These are phyloP conservation scores for Amniculicola lignicola DNA, from an alignment of 495 filamentous ascomycete species.

Conservation along the genomic window DNA sequence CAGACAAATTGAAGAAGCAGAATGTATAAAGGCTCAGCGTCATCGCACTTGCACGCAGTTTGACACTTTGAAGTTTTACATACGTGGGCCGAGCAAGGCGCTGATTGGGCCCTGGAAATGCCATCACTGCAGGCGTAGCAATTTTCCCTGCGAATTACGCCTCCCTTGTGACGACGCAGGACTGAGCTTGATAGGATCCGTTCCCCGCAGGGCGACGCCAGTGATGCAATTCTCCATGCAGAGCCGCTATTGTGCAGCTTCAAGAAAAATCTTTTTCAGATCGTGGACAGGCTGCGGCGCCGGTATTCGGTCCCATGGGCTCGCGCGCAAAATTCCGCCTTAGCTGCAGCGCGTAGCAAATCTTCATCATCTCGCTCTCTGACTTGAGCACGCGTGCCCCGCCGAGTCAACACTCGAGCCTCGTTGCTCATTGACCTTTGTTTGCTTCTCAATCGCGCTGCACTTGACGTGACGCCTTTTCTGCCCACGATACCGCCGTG, in stretches of 20 bases:
- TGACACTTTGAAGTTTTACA: no score
- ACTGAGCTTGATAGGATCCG: neutral
- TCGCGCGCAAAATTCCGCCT: neutral
- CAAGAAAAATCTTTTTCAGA: slow-evolving; percentile 10
- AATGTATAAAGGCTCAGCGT: no score
- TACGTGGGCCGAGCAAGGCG: neutral
- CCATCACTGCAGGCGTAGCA: slow-evolving; percentile 12
- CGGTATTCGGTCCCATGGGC: slow-evolving; percentile 20
- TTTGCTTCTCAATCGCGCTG: no score
- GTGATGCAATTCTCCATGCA: slow-evolving; percentile 24
- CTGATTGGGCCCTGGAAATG: slow-evolving; percentile 13
- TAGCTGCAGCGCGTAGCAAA: slow-evolving; percentile 4
- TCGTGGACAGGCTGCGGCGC: slow-evolving; percentile 7
- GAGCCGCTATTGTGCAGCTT: slow-evolving; percentile 5
- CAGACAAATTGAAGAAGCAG: slow-evolving; percentile 46
- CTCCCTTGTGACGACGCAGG: slow-evolving; percentile 21
- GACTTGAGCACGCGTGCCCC: no score
- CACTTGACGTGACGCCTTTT: neutral
- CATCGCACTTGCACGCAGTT: no score
- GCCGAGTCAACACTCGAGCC: no score
- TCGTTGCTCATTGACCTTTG: no score
- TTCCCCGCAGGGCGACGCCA: neutral
- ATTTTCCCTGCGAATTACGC: slow-evolving; percentile 5
- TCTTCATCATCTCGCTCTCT: neutral
- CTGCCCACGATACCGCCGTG: neutral